These are phyloP conservation scores for Xylariaceae sp. DNA, from an alignment of 2,329 filamentous ascomycete genomes.

Conservation along the genomic window DNA sequence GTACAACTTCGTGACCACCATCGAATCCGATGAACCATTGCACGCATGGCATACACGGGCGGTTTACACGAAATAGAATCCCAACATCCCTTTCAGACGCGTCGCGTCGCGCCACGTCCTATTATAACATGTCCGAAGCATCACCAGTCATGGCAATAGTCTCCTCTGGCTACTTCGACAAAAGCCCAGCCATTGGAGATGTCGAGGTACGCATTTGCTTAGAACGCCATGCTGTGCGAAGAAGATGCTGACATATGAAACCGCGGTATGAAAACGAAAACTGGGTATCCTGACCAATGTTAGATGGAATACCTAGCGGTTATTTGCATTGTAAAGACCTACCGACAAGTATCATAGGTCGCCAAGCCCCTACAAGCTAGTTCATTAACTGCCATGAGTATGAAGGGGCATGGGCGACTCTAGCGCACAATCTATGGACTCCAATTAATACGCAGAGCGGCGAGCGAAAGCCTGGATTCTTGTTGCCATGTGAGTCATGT, in stretches of 20 bases:
- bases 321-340: slow-evolving; percentile 1
- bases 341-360: slow-evolving; percentile 4
- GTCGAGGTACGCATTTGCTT: neutral
- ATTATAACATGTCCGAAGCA: slow-evolving; percentile 4
- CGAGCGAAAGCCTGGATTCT: slow-evolving; percentile 25
- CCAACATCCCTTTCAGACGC: neutral
- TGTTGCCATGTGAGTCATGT: slow-evolving; percentile 36
- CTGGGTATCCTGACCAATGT: slow-evolving; percentile 7
- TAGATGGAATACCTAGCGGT: neutral
- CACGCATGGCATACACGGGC: slow-evolving; percentile 2
- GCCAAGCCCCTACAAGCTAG: slow-evolving; percentile 1
- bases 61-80: neutral
- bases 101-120: neutral
- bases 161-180: neutral
- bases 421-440: neutral
- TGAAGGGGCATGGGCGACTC: neutral
- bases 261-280: slow-evolving; percentile 4
- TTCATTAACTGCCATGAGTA: neutral
- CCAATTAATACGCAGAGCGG: slow-evolving; percentile 23
- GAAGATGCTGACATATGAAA: slow-evolving; percentile 4
- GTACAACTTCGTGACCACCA: slow-evolving; percentile 11
- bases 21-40: slow-evolving; percentile 7
- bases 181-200: neutral
- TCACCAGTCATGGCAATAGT: slow-evolving; percentile 3
- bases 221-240: neutral